Evolutionary conservation across 2,329 filamentous ascomycete species (phyloP), one percentile per base, ranked within the genome.

Genomic region (Arthrobotrys megalospora): DNA sequence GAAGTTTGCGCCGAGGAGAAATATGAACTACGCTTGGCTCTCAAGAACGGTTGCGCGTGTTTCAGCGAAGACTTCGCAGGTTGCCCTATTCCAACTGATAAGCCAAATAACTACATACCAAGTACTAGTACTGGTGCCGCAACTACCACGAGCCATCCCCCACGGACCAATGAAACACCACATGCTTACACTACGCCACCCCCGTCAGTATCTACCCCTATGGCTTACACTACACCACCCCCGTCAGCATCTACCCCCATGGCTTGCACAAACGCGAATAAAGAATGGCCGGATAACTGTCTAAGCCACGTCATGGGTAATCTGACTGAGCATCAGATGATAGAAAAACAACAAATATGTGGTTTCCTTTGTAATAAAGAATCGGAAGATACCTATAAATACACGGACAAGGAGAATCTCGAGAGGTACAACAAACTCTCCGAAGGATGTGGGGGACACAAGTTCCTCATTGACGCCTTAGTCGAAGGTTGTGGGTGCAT

Each of bases 331-430:
- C n/a, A n/a, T n/a, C n/a, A n/a, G n/a, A n/a, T n/a, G n/a, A n/a
- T n/a, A n/a, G n/a, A n/a, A n/a, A n/a, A n/a, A n/a, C n/a, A n/a
- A n/a, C n/a, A 34, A 1, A 4, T 55, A 4, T 55, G 52, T 10
- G 32, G 52, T 11, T 12, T 55, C 4, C 52, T 55, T 6, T 55
- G 52, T 14, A 55, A 55, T 38, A 55, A 38, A 38, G 52, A 55
- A 36, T 10, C 11, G 8, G 24, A 52, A 16, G 1, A 36, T 36
- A 11, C 34, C 11, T 52, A 16, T 21, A n/a, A n/a, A n/a, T n/a
- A n/a, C n/a, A n/a, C n/a, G n/a, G n/a, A n/a, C n/a, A n/a, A n/a
- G n/a, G n/a, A n/a, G n/a, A n/a, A n/a, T n/a, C n/a, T n/a, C n/a
- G n/a, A n/a, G n/a, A n/a, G n/a, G n/a, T n/a, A n/a, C 36, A 55